A percentile compares a stretch with the other conserved stretches of the same genome.
Conservation (phyloP, 108 stramenopile species). For the Licmophora abbreviata region DNA sequence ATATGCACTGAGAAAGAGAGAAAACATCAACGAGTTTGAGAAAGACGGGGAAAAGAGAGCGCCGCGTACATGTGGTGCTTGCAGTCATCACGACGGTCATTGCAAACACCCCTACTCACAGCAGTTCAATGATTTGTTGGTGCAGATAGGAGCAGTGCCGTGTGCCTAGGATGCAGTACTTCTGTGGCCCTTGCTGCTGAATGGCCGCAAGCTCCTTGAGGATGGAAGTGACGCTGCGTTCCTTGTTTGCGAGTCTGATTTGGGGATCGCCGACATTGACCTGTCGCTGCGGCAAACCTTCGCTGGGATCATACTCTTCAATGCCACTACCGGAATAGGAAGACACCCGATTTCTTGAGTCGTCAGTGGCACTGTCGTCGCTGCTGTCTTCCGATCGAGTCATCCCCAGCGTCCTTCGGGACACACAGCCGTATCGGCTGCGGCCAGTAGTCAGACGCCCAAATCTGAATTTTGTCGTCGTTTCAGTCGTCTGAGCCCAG, state of each 20-base stretch:
- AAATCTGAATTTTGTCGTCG: no score
- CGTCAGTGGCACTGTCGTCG: no score
- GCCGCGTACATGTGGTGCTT: background rate
- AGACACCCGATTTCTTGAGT: background rate
- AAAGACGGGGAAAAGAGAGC: background rate
- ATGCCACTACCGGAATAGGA: no score
- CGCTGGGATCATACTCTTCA: constrained; percentile 5
- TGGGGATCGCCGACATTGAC: constrained; percentile 63
- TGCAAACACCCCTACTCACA: constrained; percentile 62
- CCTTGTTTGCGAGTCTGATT: constrained; percentile 34
- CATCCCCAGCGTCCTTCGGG: no score
- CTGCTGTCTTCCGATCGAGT: no score
- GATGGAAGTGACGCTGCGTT: constrained; percentile 75
- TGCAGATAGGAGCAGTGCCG: constrained; percentile 91
- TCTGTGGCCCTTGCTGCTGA: constrained; percentile 85
- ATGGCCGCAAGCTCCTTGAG: constrained; percentile 87
- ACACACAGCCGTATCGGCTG: no score
- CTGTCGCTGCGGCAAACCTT: constrained; percentile 22
- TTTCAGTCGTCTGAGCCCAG: no score
- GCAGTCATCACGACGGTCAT: background rate
- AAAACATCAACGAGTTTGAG: background rate
- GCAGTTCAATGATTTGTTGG: constrained; percentile 91
- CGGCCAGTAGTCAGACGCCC: no score
- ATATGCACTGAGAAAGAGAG: constrained; percentile 64
- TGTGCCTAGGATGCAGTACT: constrained; percentile 90